Percentiles rank a stretch among this genome's conserved stretches.
Evolutionary conservation across 2,329 filamentous ascomycete species (phyloP).

Genomic region (Mycosphaerella sp.): DNA sequence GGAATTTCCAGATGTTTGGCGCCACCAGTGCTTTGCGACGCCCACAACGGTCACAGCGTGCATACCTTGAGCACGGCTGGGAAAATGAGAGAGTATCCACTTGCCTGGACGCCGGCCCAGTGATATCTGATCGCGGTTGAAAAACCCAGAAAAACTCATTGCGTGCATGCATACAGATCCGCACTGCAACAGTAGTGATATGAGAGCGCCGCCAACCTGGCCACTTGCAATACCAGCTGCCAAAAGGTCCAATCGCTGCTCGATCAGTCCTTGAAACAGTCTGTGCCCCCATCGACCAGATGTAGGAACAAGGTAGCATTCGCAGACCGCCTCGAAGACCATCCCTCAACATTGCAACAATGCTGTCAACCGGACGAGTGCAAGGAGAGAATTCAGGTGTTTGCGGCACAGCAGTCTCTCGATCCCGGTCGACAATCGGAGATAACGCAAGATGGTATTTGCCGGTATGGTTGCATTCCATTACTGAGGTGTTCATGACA

Average conservation of each 20-base stretch:
- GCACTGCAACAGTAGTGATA: constrained; percentile 3
- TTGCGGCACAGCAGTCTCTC: constrained; percentile 11
- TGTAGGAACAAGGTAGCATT: constrained; percentile 19
- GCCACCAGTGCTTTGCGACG: constrained; percentile 14
- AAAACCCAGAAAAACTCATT: no score
- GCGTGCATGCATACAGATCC: no score
- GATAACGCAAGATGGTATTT: constrained; percentile 9
- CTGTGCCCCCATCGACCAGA: constrained; percentile 22
- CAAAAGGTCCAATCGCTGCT: constrained; percentile 25
- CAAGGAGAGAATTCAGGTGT: constrained; percentile 15
- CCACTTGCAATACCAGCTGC: constrained; percentile 13
- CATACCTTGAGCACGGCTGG: constrained; percentile 20
- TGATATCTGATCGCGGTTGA: constrained; percentile 11
- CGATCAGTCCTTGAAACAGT: constrained; percentile 28
- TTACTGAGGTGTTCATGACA: constrained; percentile 26
- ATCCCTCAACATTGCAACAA: constrained; percentile 16
- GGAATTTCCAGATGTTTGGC: constrained; percentile 5
- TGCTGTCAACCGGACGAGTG: constrained; percentile 5
- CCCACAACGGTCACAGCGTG: constrained; percentile 14
- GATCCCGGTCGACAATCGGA: constrained; percentile 9
- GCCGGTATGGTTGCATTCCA: constrained; percentile 29
- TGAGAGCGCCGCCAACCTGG: constrained; percentile 11
- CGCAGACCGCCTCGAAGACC: constrained; percentile 23
- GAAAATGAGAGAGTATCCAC: constrained; percentile 8
- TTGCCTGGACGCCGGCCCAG: constrained; percentile 10